Conservation (phyloP, 768 basidiomycete species). For the Psilocybe sp. region DNA sequence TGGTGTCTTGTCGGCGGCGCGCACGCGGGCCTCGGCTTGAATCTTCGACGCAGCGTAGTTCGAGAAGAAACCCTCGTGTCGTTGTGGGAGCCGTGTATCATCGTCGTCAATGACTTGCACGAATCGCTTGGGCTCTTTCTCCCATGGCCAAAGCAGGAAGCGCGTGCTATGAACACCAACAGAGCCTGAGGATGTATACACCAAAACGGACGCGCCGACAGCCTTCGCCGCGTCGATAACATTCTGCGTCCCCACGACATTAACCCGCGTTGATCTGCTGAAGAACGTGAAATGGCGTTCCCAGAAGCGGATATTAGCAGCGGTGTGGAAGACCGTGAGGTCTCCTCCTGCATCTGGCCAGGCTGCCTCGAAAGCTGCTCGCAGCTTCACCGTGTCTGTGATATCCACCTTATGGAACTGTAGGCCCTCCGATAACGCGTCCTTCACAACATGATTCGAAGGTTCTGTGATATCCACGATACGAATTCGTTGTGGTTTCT, state of each 20-base stretch:
- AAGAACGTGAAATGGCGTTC: conserved; percentile 56
- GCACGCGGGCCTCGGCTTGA: conserved; percentile 49
- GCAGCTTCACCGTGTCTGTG: conserved; percentile 48
- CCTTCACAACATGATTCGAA: conserved; percentile 47
- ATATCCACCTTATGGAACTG: conserved; percentile 61
- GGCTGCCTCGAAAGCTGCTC: conserved; percentile 58
- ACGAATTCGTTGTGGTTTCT: conserved; percentile 62
- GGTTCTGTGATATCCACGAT: conserved; percentile 68
- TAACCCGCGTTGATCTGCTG: conserved; percentile 55
- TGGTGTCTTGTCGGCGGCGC: conserved; percentile 29
- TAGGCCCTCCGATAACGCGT: conserved; percentile 49
- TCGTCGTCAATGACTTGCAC: conserved; percentile 67
- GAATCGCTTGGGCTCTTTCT: conserved; percentile 51
- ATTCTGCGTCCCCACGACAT: conserved; percentile 66
- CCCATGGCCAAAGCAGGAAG: conserved; percentile 77
- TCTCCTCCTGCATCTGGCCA: conserved; percentile 48
- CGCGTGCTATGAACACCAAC: conserved; percentile 54
- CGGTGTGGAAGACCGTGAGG: conserved; percentile 74
- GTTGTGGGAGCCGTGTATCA: conserved; percentile 46
- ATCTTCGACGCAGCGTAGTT: conserved; percentile 74
- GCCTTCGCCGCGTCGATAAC: conserved; percentile 55
- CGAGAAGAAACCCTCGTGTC: conserved; percentile 66
- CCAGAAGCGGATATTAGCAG: conserved; percentile 76
- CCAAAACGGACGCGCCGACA: conserved; percentile 52
- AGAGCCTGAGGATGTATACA: conserved; percentile 77